Percentiles rank a stretch among this genome's conserved stretches.
Evolutionary conservation across 2,329 filamentous ascomycete species (phyloP).

Genomic region (Fusarium piperis): DNA sequence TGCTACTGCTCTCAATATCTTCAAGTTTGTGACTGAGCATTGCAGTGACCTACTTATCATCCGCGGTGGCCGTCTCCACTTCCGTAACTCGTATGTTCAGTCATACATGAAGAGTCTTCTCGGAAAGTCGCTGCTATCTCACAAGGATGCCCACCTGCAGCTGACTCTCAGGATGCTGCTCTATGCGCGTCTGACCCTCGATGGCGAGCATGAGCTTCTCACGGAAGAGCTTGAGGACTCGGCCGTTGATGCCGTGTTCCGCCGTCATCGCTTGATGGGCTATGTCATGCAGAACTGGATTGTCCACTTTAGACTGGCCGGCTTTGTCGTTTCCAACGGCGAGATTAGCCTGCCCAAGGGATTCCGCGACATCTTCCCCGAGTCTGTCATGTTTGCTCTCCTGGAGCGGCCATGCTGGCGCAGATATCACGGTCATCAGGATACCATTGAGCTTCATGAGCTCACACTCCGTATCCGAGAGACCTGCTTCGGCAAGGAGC

Average conservation of each 20-base stretch:
- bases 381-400: conserved; percentile 49
- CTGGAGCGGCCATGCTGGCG: conserved; percentile 48
- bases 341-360: conserved; percentile 44
- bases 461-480: conserved; percentile 49
- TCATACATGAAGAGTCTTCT: conserved; percentile 45
- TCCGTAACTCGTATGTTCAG: conserved; percentile 50
- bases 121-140: conserved; percentile 47
- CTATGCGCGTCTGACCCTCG: conserved; percentile 46
- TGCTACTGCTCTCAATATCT: conserved; percentile 14
- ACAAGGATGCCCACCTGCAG: conserved; percentile 47
- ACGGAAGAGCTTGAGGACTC: conserved; percentile 32
- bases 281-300: conserved; percentile 52
- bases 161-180: conserved; percentile 48
- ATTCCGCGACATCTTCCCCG: conserved; percentile 50
- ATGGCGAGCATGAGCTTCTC: conserved; percentile 36
- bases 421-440: conserved; percentile 29
- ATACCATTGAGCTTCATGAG: conserved; percentile 44
- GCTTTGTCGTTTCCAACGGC: conserved; percentile 41
- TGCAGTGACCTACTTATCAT: conserved; percentile 46
- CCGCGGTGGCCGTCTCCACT: conserved; percentile 47
- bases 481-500: conserved; percentile 49
- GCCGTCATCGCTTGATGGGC: conserved; percentile 44
- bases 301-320: conserved; percentile 48
- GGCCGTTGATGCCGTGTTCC: conserved; percentile 39
- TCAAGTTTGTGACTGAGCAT: conserved; percentile 26